phyloP scores from a whole-genome alignment of 1,139 yeast species.

The Yamadazyma kanchanaburiensis region DNA sequence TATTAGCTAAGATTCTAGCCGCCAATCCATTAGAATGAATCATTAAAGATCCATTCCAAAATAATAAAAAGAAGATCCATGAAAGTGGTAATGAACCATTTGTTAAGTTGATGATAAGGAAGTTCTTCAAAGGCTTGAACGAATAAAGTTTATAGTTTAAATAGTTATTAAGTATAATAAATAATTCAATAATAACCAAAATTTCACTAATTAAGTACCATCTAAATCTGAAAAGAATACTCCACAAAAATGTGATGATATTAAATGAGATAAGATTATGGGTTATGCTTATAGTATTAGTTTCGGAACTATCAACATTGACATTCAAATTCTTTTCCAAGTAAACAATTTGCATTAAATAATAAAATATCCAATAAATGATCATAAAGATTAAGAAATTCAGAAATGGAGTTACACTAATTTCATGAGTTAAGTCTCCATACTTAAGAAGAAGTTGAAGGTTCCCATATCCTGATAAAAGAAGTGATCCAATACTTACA shows the following conservation, averaged over 20 bases:
- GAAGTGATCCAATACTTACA: slow-evolving; percentile 46
- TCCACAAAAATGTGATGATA: slow-evolving; percentile 58
- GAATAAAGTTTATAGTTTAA: slow-evolving; percentile 58
- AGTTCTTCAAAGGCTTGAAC: slow-evolving; percentile 41
- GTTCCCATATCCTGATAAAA: slow-evolving; percentile 53
- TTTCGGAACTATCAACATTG: slow-evolving; percentile 11
- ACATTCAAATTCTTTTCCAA: slow-evolving; percentile 43
- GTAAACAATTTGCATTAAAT: slow-evolving; percentile 44
- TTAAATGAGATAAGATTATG: slow-evolving; percentile 62
- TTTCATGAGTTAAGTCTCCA: slow-evolving; percentile 39
- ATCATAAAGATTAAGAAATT: slow-evolving; percentile 51
- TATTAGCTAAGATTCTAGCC: slow-evolving; percentile 68
- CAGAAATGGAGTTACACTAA: slow-evolving; percentile 65
- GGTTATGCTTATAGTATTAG: slow-evolving; percentile 11
- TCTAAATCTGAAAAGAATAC: slow-evolving; percentile 53
- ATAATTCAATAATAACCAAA: slow-evolving; percentile 48
- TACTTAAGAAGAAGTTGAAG: slow-evolving; percentile 50
- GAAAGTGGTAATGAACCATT: slow-evolving; percentile 70
- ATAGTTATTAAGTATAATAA: slow-evolving; percentile 57
- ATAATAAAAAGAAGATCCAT: slow-evolving; percentile 68
- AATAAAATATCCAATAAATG: slow-evolving; percentile 56
- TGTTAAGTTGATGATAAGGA: slow-evolving; percentile 15
- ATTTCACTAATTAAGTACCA: slow-evolving; percentile 56
- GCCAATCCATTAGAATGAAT: slow-evolving; percentile 53
- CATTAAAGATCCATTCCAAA: slow-evolving; percentile 83